Evolutionary conservation across 257 asterid genomes (phyloP).

Genomic region (Nicotiana attenuata): DNA sequence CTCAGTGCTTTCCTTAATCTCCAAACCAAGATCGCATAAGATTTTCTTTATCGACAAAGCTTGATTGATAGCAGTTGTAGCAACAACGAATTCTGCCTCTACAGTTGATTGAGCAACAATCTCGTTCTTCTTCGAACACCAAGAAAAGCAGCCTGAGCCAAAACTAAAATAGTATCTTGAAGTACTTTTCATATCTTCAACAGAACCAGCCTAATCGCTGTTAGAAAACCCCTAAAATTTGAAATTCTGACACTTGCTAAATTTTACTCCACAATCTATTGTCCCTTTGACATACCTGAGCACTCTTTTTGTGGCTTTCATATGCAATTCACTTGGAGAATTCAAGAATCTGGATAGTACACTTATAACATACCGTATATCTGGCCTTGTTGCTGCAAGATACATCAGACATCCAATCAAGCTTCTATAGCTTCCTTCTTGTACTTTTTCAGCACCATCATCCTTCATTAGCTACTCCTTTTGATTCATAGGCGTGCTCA

Average conservation of each 20-base stretch:
- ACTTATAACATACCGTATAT: neutral
- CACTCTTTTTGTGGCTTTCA: too few relatives aligned
- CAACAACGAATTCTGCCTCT: too few relatives aligned
- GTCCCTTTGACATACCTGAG: too few relatives aligned
- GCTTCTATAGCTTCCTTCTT: neutral
- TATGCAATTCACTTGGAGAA: too few relatives aligned
- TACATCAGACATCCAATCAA: constrained; percentile 12
- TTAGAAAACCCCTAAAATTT: neutral
- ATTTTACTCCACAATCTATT: too few relatives aligned
- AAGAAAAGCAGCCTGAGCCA: neutral
- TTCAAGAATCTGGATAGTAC: constrained; percentile 6
- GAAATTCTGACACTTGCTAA: too few relatives aligned
- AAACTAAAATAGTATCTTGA: neutral
- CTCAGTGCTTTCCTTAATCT: too few relatives aligned
- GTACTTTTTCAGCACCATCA: neutral
- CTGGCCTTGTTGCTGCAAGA: constrained; percentile 10
- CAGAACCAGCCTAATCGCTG: constrained; percentile 10
- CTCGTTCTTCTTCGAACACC: constrained; percentile 13
- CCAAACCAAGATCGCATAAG: too few relatives aligned
- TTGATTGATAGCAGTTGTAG: neutral
- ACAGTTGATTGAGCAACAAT: constrained; percentile 8
- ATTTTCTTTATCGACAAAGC: too few relatives aligned
- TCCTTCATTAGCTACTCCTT: neutral
- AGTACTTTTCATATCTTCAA: too few relatives aligned
- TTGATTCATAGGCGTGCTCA: neutral